Percentiles rank a stretch among this genome's conserved stretches.
Conservation (phyloP, 352 stramenopile genomes). For the Phytopythium litorale region DNA sequence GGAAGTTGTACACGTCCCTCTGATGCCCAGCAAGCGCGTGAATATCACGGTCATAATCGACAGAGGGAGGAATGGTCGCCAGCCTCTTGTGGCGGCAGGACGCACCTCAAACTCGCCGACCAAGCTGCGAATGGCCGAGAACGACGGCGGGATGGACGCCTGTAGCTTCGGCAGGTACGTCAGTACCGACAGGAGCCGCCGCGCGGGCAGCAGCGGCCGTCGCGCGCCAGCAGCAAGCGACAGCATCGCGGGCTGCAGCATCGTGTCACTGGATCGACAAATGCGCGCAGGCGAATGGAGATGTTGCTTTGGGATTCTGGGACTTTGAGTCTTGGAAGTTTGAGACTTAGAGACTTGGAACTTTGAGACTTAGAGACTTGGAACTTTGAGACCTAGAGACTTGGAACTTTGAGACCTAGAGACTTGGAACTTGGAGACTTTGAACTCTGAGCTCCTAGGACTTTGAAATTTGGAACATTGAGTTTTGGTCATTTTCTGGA, state of each 20-base stretch:
- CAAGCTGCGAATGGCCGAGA: slow-evolving; percentile 36
- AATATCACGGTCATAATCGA: neutral
- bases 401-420: too few relatives aligned
- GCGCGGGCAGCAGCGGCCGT: neutral
- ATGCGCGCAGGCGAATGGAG: too few relatives aligned
- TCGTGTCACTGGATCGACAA: neutral
- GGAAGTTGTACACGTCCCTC: slow-evolving; percentile 38
- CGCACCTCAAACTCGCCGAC: slow-evolving; percentile 47
- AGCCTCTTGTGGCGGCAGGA: neutral
- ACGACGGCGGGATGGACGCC: slow-evolving; percentile 33
- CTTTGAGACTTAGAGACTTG: too few relatives aligned
- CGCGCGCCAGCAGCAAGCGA: neutral
- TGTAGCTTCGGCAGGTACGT: slow-evolving; percentile 47
- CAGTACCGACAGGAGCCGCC: slow-evolving; percentile 29
- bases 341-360: too few relatives aligned
- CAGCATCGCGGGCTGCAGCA: neutral
- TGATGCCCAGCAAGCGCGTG: slow-evolving; percentile 7
- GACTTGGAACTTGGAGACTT: too few relatives aligned
- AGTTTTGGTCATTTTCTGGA: too few relatives aligned
- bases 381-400: too few relatives aligned
- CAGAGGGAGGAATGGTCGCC: too few relatives aligned
- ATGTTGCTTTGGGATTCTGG: too few relatives aligned
- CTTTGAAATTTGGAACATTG: too few relatives aligned
- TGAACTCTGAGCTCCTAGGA: too few relatives aligned
- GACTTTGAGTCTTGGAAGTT: too few relatives aligned